Evolutionary conservation across 2,329 filamentous ascomycete genomes (phyloP), one percentile per base, ranked within the genome.

Genomic region (Myriangium duriaei): DNA sequence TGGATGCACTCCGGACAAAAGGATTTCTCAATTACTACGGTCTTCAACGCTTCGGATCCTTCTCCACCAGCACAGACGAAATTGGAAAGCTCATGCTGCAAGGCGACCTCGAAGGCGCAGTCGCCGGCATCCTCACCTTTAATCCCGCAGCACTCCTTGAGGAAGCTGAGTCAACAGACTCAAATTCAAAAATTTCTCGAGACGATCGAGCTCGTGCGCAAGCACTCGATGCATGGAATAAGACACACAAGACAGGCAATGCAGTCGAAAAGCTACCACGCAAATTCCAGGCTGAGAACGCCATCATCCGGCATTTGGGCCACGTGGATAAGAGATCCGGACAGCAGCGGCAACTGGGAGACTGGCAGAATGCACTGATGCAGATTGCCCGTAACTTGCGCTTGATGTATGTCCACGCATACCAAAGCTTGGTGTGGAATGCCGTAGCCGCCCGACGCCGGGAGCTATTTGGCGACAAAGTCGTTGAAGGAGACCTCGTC

Each of bases 21-120:
- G 91, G 91, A 2, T 98, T 92, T 66, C 78, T 98, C 60, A 98
- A 98, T 61, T 98, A 96, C 63, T 98, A 87, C 53, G 91, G 91
- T 6, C 75, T 96, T n/a, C 91, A 98, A 61, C 78, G 91, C 15
- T 98, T 98, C 51, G 91, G 91, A 17, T 88, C 86, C 0, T 88
- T 91, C 58, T 66, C 76, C 17, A 80, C 83, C 10, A 81, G 86
- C 21, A 98, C 91, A 0, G 85, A 96, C 52, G 72, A 79, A 29
- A 67, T 95, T 34, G 91, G 91, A 34, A 74, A 80, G 54, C 79
- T 83, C 56, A 86, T 98, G 54, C 69, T 98, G 1, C 72, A 82
- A 48, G 79, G 74, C 18, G 76, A 94, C 51, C 86, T 86, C 48
- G 71, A 87, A 53, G 81, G 74, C 19, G 88, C 88, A 11, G 76